Conservation (phyloP, 2,329 filamentous ascomycete species). For the Diaporthe humulicola region DNA sequence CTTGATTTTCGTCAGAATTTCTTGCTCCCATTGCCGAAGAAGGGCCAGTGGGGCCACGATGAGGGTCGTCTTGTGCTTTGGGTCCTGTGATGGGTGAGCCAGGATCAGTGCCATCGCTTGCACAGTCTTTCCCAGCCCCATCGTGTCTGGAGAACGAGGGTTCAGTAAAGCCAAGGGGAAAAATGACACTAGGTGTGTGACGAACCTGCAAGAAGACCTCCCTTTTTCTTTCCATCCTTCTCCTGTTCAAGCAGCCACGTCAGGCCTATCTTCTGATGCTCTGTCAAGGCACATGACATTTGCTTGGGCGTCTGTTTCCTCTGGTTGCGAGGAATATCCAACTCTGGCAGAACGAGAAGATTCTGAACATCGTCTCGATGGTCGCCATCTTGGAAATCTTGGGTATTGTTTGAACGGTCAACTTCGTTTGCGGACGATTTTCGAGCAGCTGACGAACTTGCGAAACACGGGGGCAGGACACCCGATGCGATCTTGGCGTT, state of each 20-base stretch:
- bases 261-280: constrained; percentile 36
- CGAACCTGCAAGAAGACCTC: constrained; percentile 36
- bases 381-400: not conserved
- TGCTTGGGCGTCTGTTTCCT: constrained; percentile 42
- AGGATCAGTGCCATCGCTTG: constrained; percentile 86
- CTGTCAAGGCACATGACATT: constrained; percentile 39
- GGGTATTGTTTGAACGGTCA: not conserved
- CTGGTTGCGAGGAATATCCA: constrained; percentile 41
- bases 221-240: constrained; percentile 10
- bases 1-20: constrained; percentile 68
- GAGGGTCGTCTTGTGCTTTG: constrained; percentile 72
- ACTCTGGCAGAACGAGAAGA: constrained; percentile 41
- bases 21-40: constrained; percentile 92
- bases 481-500: no score
- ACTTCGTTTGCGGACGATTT: not conserved
- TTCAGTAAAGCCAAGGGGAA: not conserved
- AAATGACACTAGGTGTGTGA: not conserved
- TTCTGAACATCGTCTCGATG: constrained; percentile 37
- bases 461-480: not conserved
- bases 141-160: constrained; percentile 74
- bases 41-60: constrained; percentile 87
- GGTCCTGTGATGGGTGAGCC: constrained; percentile 49
- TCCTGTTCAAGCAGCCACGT: constrained; percentile 35
- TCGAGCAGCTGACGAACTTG: no score
- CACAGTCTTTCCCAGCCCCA: constrained; percentile 92